Percentiles rank a stretch among this genome's conserved stretches.
These are phyloP conservation scores for Acanthamoeba sp. DNA, from an alignment of 208 protist species.

Conservation along the genomic window DNA sequence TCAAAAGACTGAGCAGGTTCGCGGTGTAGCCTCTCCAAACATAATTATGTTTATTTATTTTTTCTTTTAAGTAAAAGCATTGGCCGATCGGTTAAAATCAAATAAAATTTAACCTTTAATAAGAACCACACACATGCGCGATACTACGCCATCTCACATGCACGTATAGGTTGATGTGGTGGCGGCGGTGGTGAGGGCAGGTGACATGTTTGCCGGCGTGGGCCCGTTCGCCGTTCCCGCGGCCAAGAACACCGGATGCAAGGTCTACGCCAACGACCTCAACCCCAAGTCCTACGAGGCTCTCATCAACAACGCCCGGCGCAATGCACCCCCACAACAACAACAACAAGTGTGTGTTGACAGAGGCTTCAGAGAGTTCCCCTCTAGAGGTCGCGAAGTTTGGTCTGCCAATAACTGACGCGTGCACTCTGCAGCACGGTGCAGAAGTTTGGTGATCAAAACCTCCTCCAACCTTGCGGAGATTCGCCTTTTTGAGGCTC, in stretches of 20 bases:
- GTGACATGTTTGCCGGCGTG: constrained; percentile 98
- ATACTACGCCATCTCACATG: not conserved
- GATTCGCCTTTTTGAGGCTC: too few species aligned
- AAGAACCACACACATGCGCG: too few species aligned
- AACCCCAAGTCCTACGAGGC: constrained; percentile 96
- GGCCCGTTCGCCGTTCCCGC: constrained; percentile 98
- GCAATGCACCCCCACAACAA: too few species aligned
- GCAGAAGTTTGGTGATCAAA: too few species aligned
- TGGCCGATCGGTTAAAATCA: not conserved
- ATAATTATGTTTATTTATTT: not conserved
- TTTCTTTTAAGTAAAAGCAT: not conserved
- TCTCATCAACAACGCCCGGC: constrained; percentile 92
- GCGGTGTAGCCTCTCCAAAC: too few species aligned
- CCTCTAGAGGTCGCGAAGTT: too few species aligned
- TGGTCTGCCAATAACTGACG: too few species aligned
- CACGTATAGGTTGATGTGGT: not conserved
- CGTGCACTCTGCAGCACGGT: too few species aligned
- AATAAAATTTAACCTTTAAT: too few species aligned
- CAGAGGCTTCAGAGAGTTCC: too few species aligned
- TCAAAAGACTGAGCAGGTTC: not conserved
- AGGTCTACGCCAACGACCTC: constrained; percentile 97
- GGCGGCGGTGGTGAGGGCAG: constrained; percentile 63
- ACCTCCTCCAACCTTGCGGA: too few species aligned
- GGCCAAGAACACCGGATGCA: constrained; percentile 90
- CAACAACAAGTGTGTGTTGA: too few species aligned